Evolutionary conservation across 1,284 basidiomycete species (phyloP).

Genomic region (Cryptococcus deneoformans): DNA sequence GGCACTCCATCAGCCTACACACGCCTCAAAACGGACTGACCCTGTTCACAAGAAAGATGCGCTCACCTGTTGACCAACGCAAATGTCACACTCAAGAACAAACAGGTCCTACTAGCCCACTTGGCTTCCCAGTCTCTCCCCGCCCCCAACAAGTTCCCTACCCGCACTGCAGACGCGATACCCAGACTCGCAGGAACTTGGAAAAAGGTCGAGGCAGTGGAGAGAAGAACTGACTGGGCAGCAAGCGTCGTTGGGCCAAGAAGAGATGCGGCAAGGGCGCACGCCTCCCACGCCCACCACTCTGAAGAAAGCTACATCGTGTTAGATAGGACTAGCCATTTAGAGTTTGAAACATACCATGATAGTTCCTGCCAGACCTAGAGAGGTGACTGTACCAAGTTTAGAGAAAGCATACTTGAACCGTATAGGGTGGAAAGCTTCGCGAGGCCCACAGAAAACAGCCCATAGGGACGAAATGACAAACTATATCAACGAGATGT

Average conservation of each 20-base stretch:
- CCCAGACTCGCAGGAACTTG: slow-evolving; percentile 80
- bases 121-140: slow-evolving; percentile 64
- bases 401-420: slow-evolving; percentile 62
- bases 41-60: background rate
- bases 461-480: slow-evolving; percentile 66
- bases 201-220: slow-evolving; percentile 67
- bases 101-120: slow-evolving; percentile 60
- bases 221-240: slow-evolving; percentile 54
- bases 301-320: slow-evolving; percentile 47
- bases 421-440: slow-evolving; percentile 79
- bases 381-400: slow-evolving; percentile 66
- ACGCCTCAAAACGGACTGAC: background rate
- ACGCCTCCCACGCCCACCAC: slow-evolving; percentile 52
- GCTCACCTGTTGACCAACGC: slow-evolving; percentile 62
- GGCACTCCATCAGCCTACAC: background rate
- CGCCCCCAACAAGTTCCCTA: slow-evolving; percentile 79
- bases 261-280: slow-evolving; percentile 45
- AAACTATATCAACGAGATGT: slow-evolving; percentile 16
- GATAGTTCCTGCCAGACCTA: slow-evolving; percentile 68
- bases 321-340: slow-evolving; percentile 6
- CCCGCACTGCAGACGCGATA: slow-evolving; percentile 77
- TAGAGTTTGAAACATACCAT: slow-evolving; percentile 55
- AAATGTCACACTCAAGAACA: slow-evolving; percentile 61
- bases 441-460: slow-evolving; percentile 66
- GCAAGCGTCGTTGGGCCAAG: slow-evolving; percentile 54